These are phyloP conservation scores for Flaveria brownii DNA, from an alignment of 129 eudicot genomes.

Conservation along the genomic window DNA sequence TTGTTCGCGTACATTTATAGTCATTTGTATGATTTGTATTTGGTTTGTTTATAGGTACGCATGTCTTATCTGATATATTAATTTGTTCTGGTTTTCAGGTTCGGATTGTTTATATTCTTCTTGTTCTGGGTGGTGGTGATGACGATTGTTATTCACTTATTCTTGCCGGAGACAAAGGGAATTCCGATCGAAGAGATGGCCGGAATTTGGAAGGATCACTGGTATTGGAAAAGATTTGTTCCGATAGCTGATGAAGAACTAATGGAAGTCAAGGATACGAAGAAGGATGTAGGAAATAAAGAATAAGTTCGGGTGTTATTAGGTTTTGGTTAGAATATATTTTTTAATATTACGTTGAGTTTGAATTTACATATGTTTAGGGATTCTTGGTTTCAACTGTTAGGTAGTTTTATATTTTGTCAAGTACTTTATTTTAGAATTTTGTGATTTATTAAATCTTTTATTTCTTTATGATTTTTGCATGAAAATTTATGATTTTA, in stretches of 20 bases:
- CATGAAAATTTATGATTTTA: background rate
- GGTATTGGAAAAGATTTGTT: constrained; percentile 43
- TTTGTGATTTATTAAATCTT: background rate
- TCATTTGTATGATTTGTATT: background rate
- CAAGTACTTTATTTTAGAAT: background rate
- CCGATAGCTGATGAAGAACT: constrained; percentile 23
- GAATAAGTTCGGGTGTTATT: background rate
- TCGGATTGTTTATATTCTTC: constrained; percentile 50
- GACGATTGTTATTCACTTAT: constrained; percentile 35
- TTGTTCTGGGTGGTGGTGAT: constrained; percentile 42
- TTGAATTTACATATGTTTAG: background rate
- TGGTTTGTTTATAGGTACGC: background rate
- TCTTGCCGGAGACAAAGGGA: constrained; percentile 58
- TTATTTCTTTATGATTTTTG: background rate
- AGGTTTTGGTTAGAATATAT: background rate
- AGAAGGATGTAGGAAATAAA: background rate
- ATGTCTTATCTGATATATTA: constrained; percentile 12
- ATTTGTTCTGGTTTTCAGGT: constrained; percentile 8
- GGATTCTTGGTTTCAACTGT: background rate
- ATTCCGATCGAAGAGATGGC: constrained; percentile 61
- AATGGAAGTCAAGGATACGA: background rate
- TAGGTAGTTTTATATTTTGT: background rate
- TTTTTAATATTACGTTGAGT: background rate
- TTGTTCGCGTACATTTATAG: background rate
- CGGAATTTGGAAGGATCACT: constrained; percentile 44